Evolutionary conservation across 768 basidiomycete genomes (phyloP).

Genomic region (Lyophyllum shimeji): DNA sequence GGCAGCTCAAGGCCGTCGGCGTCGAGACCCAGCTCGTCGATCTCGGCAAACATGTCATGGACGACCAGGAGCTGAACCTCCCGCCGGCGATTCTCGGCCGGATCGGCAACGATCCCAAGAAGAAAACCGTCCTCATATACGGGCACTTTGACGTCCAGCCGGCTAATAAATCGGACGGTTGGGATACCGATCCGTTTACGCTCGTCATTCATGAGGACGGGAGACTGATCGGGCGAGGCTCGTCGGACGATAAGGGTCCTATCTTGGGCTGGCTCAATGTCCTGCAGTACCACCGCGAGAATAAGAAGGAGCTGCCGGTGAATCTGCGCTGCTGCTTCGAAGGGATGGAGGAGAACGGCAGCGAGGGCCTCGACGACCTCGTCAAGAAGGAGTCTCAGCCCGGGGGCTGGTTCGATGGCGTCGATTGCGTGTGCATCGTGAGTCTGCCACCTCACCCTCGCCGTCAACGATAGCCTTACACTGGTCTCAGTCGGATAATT

Average conservation of each 20-base stretch:
- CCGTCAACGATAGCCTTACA: neutral
- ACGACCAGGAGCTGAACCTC: constrained; percentile 67
- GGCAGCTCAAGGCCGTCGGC: constrained; percentile 72
- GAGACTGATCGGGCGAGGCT: constrained; percentile 81
- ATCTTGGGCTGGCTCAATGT: constrained; percentile 89
- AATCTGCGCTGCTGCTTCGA: constrained; percentile 93
- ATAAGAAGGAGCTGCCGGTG: constrained; percentile 74
- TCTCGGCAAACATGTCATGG: constrained; percentile 70
- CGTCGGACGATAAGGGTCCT: constrained; percentile 91
- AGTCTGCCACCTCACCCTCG: constrained; percentile 23
- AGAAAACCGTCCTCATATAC: constrained; percentile 93
- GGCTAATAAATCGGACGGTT: constrained; percentile 67
- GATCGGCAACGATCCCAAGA: constrained; percentile 79
- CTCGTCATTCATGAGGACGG: constrained; percentile 52
- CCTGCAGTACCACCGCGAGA: constrained; percentile 76
- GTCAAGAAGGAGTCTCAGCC: constrained; percentile 71
- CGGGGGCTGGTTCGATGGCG: constrained; percentile 81
- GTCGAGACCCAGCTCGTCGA: constrained; percentile 73
- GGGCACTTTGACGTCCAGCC: constrained; percentile 98
- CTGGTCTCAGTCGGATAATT: constrained; percentile 77
- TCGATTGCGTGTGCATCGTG: constrained; percentile 93
- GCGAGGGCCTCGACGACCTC: constrained; percentile 87
- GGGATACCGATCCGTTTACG: constrained; percentile 84
- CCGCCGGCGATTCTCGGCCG: constrained; percentile 84
- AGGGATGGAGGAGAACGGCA: constrained; percentile 96